Conservation (phyloP, 352 stramenopile genomes). For the Pythium volutum region DNA sequence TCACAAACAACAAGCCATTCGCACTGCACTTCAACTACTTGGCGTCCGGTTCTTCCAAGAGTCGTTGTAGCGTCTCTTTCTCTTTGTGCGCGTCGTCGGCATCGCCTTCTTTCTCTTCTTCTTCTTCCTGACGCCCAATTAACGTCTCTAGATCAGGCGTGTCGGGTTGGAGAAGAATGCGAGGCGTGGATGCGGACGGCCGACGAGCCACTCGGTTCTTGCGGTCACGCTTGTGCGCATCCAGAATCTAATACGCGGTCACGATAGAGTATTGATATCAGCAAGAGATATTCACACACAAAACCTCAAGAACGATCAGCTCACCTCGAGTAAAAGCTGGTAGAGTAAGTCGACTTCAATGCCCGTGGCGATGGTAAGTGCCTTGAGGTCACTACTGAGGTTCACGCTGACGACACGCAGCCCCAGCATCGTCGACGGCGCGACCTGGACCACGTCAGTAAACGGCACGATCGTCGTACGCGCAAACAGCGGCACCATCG, state of each 20-base stretch:
- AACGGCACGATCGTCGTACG: constrained; percentile 65
- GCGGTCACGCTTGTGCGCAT: constrained; percentile 50
- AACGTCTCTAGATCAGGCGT: constrained; percentile 46
- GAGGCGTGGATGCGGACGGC: not conserved
- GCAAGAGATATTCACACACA: not conserved
- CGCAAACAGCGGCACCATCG: constrained; percentile 73
- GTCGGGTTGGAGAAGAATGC: constrained; percentile 23
- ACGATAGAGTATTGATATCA: too few species aligned
- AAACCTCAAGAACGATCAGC: not conserved
- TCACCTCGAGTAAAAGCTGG: constrained; percentile 64
- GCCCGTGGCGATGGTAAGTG: constrained; percentile 69
- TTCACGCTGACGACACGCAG: constrained; percentile 62
- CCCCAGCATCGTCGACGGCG: constrained; percentile 55
- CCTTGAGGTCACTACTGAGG: constrained; percentile 44
- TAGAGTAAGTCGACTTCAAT: constrained; percentile 74
- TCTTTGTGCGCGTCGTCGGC: constrained; percentile 4
- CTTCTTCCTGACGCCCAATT: constrained; percentile 62
- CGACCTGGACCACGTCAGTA: constrained; percentile 47
- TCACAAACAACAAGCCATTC: not conserved
- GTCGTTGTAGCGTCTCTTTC: constrained; percentile 11
- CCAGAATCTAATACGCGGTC: constrained; percentile 36
- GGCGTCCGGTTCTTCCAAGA: constrained; percentile 10
- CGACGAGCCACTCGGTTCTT: not conserved
- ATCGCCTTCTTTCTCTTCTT: constrained; percentile 38
- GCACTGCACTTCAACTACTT: not conserved